Percentiles rank a stretch among this genome's conserved stretches.
These are phyloP conservation scores for Podaxis sp. DNA, from an alignment of 768 basidiomycete species.

Conservation along the genomic window DNA sequence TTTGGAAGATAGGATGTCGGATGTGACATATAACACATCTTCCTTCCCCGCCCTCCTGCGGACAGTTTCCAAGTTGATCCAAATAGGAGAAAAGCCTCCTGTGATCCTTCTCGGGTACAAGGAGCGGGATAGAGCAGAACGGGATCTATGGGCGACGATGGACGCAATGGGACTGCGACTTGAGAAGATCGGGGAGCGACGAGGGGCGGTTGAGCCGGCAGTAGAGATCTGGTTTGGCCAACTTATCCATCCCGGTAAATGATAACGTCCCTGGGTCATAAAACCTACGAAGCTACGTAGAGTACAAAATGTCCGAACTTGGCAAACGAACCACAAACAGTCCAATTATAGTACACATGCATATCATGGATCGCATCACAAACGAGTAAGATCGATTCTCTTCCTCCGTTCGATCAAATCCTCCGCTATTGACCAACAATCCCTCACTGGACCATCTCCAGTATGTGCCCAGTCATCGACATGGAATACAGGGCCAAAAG, in stretches of 20 bases:
- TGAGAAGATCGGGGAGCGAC: constrained; percentile 48
- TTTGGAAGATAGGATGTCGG: constrained; percentile 69
- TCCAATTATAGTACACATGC: too few relatives aligned
- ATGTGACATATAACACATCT: constrained; percentile 88
- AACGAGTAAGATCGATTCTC: background rate
- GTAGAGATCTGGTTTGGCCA: constrained; percentile 72
- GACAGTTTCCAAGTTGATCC: constrained; percentile 59
- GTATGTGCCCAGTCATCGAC: background rate
- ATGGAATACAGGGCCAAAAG: background rate
- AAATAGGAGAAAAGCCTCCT: constrained; percentile 31
- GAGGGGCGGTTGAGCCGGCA: constrained; percentile 61
- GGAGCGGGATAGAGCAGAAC: constrained; percentile 76
- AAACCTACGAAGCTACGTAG: too few relatives aligned
- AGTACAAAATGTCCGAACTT: too few relatives aligned
- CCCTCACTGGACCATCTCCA: background rate
- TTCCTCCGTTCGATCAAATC: background rate
- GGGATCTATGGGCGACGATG: constrained; percentile 69
- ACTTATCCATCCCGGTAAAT: background rate
- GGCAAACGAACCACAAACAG: too few relatives aligned
- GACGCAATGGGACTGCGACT: constrained; percentile 54
- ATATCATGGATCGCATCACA: background rate
- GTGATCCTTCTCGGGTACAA: constrained; percentile 81
- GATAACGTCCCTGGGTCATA: too few relatives aligned
- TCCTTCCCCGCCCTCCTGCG: constrained; percentile 76
- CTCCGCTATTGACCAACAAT: background rate